phyloP scores from a whole-genome alignment of 2,329 filamentous ascomycete genomes.

The Fusarium sulawesiense region DNA sequence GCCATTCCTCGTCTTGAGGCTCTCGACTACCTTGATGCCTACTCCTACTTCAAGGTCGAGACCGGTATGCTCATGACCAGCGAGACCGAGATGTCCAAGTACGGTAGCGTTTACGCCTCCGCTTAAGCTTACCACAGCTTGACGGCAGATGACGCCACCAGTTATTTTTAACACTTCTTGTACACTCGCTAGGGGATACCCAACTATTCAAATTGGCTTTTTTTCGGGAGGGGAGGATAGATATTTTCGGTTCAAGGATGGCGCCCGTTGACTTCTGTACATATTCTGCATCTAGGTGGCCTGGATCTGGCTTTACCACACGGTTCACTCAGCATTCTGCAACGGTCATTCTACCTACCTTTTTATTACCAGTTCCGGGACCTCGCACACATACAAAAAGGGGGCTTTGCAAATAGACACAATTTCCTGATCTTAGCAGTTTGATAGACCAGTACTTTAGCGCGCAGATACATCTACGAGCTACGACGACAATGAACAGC shows the following conservation, averaged over 20 bases:
- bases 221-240: slow-evolving; percentile 34
- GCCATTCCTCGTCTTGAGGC: slow-evolving; percentile 62
- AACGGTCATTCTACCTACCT: slow-evolving; percentile 22
- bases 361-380: slow-evolving; percentile 25
- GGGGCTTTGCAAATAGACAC: slow-evolving; percentile 33
- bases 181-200: slow-evolving; percentile 54
- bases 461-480: slow-evolving; percentile 40
- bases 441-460: slow-evolving; percentile 35
- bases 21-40: slow-evolving; percentile 64
- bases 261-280: slow-evolving; percentile 48
- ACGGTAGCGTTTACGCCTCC: slow-evolving; percentile 63
- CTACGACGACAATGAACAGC: slow-evolving; percentile 43
- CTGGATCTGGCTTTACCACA: slow-evolving; percentile 8
- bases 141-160: neutral
- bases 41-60: slow-evolving; percentile 68
- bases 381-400: slow-evolving; percentile 10
- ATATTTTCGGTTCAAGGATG: slow-evolving; percentile 39
- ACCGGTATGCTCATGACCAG: slow-evolving; percentile 57
- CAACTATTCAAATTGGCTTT: slow-evolving; percentile 44
- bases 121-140: slow-evolving; percentile 38
- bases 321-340: neutral
- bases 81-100: slow-evolving; percentile 55
- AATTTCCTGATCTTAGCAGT: slow-evolving; percentile 29
- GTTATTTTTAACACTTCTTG: slow-evolving; percentile 50
- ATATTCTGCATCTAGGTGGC: slow-evolving; percentile 46